Evolutionary conservation across 2,329 filamentous ascomycete genomes (phyloP).

Genomic region (Drechslerella dactyloides): DNA sequence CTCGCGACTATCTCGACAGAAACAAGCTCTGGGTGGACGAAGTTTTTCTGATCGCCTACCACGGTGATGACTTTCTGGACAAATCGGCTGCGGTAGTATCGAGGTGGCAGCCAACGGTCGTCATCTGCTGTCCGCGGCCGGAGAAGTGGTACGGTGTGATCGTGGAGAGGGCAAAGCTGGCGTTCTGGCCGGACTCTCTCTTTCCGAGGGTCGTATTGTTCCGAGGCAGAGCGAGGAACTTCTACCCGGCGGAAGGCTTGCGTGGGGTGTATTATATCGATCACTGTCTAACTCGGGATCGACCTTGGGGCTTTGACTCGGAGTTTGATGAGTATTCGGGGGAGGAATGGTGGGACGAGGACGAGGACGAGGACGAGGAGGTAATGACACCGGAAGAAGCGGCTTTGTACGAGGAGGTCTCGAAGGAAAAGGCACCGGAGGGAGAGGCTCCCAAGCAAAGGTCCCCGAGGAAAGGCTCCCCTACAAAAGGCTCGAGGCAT

Average conservation of each 20-base stretch:
- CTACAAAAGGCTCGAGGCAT: too few relatives aligned
- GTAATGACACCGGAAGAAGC: too few relatives aligned
- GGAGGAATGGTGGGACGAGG: too few relatives aligned
- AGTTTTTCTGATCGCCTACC: conserved; percentile 5
- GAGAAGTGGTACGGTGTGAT: conserved; percentile 9
- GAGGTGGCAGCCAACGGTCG: conserved; percentile 2
- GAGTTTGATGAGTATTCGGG: too few relatives aligned
- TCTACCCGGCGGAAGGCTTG: conserved; percentile 6
- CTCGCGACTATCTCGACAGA: not conserved
- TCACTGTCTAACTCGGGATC: too few relatives aligned
- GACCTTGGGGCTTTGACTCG: not conserved
- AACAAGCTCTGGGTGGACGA: not conserved
- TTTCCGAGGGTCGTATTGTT: conserved; percentile 6
- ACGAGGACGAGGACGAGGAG: too few relatives aligned
- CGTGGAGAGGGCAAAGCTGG: not conserved
- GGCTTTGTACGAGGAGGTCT: too few relatives aligned
- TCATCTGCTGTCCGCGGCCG: conserved; percentile 17
- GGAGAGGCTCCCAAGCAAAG: too few relatives aligned
- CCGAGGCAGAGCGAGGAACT: conserved; percentile 6
- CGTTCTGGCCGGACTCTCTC: conserved; percentile 1
- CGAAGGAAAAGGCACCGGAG: too few relatives aligned
- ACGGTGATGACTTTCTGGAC: not conserved
- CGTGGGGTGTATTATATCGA: not conserved
- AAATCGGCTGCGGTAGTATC: not conserved
- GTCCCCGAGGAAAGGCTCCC: too few relatives aligned